A percentile compares a stretch with the other conserved stretches of the same genome.
Evolutionary conservation across 1,139 yeast species (phyloP).

Genomic region (Blastobotrys arbuscula): DNA sequence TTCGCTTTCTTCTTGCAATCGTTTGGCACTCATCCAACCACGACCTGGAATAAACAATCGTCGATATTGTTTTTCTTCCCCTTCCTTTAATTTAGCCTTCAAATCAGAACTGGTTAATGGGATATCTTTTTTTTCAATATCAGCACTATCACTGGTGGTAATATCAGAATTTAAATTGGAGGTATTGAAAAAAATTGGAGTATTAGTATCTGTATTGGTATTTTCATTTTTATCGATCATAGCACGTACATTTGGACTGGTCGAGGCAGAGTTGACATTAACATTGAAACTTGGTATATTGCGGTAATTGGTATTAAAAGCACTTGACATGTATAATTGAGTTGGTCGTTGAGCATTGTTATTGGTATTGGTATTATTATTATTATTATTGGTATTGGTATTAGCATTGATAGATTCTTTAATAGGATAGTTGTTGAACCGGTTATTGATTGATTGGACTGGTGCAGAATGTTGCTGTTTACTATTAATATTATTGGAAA

Average conservation of each 20-base stretch:
- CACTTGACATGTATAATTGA: neutral
- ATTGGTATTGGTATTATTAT: neutral
- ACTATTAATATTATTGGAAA: slow-evolving; percentile 9
- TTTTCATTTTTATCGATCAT: neutral
- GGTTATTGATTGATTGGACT: too few relatives aligned
- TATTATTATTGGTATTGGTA: neutral
- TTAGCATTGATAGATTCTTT: too few relatives aligned
- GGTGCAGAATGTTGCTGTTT: neutral
- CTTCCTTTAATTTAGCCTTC: slow-evolving; percentile 25
- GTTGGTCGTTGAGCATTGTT: neutral
- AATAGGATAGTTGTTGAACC: neutral
- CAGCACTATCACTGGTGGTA: neutral
- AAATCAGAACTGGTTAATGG: slow-evolving; percentile 14
- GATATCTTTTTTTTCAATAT: neutral
- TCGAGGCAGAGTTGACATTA: neutral
- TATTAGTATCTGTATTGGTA: slow-evolving; percentile 8
- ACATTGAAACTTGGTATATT: neutral
- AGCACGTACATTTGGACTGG: neutral
- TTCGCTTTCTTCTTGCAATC: slow-evolving; percentile 33
- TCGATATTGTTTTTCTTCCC: slow-evolving; percentile 35
- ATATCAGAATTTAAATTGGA: neutral
- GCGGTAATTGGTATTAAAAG: too few relatives aligned
- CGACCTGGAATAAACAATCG: slow-evolving; percentile 47
- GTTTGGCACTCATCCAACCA: slow-evolving; percentile 47
- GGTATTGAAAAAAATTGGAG: slow-evolving; percentile 1